Evolutionary conservation across 106 monocot genomes (phyloP), one percentile per base, ranked within the genome.

Genomic region (Agapanthus africanus): DNA sequence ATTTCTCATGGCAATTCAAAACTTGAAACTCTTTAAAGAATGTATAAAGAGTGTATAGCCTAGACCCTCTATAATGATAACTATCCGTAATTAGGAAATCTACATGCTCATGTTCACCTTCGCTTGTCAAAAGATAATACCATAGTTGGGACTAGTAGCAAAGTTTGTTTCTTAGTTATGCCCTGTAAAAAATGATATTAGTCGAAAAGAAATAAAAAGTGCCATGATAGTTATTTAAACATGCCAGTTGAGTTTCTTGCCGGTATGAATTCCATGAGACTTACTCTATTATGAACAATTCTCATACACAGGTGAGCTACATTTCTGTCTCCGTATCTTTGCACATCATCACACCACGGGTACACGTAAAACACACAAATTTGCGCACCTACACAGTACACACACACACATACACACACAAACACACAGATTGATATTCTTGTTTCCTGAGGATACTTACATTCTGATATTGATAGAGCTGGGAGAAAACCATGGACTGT

Each of bases 401-500:
- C 22, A 11, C 7, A 21, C 21, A 11, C 50, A 2, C 21, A 2
- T 7, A 2, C 14, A 31, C 0, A 56, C 16, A 56, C 14, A 30
- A 4, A 56, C 7, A 25, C 26, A 37, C 28, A 66, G 66, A 44
- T 41, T 27, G 30, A 27, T 41, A 19, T 66, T 42, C 27, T 66
- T 66, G 10, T 27, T 30, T 11, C n/a, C 7, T 66, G 3, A 23
- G 40, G 66, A 27, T 4, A 42, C 14, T 66, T 38, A 9, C 10
- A 37, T 44, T 66, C 15, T 16, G 28, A 28, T 66, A 30, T 49
- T 72, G 44, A 37, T 78, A 95, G 97, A 97, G 97, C 73, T 97
- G 97, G 97, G 97, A 97, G 77, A 97, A 97, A 81, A 97, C 97
- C 37, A 88, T 97, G 82, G 97, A 97, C 44, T 97, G 97, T 63